Evolutionary conservation across 2,329 filamentous ascomycete species (phyloP).

Genomic region (Didymella exigua): DNA sequence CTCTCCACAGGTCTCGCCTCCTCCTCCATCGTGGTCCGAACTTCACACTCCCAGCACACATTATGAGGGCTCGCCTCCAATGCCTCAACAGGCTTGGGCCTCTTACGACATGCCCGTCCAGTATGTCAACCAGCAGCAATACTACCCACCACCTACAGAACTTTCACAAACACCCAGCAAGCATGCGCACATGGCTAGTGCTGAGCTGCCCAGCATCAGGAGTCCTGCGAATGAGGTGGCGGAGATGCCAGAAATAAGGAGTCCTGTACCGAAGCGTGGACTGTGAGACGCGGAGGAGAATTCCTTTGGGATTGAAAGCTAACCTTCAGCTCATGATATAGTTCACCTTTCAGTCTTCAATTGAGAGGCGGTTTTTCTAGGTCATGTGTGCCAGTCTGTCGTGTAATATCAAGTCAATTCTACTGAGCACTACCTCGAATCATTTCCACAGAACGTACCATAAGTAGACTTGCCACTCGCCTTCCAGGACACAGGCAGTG

Average conservation of each 20-base stretch:
- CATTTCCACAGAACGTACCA: too few relatives aligned
- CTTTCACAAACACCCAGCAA: background rate
- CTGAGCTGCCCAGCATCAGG: background rate
- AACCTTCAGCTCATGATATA: too few relatives aligned
- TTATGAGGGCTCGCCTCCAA: background rate
- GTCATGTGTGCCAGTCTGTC: too few relatives aligned
- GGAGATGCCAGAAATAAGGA: background rate
- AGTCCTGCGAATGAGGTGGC: background rate
- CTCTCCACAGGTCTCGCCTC: background rate
- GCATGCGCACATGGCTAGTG: background rate
- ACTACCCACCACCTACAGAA: background rate
- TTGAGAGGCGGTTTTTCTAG: too few relatives aligned
- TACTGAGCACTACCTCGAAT: too few relatives aligned
- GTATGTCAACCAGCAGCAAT: background rate
- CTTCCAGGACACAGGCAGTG: too few relatives aligned
- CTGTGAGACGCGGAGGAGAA: background rate
- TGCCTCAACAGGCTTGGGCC: background rate
- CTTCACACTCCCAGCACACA: background rate
- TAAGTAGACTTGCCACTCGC: too few relatives aligned
- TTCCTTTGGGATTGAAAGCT: too few relatives aligned
- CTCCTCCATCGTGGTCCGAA: slow-evolving; percentile 1
- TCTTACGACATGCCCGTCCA: background rate
- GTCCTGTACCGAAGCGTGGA: background rate
- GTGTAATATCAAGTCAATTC: too few relatives aligned
- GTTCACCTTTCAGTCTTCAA: too few relatives aligned